These are phyloP conservation scores for Hyphopichia khmerensis DNA, from an alignment of 1,139 yeast genomes.

Conservation along the genomic window DNA sequence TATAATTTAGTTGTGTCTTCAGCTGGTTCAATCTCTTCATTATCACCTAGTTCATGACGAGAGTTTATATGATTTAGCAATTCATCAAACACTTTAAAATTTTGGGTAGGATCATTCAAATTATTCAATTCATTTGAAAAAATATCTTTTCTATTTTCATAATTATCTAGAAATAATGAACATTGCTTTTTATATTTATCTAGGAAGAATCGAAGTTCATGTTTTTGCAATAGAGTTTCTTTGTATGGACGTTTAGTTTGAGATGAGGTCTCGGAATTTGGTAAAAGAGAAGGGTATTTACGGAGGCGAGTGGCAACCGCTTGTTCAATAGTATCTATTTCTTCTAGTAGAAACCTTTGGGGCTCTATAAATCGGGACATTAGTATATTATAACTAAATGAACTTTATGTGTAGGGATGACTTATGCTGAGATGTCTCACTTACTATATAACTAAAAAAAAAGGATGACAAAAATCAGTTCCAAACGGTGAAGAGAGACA, in stretches of 20 bases:
- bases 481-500: neutral
- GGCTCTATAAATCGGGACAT: slow-evolving; percentile 37
- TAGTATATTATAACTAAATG: neutral
- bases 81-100: slow-evolving; percentile 45
- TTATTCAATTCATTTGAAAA: slow-evolving; percentile 20
- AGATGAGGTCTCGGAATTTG: slow-evolving; percentile 6
- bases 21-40: slow-evolving; percentile 9
- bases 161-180: slow-evolving; percentile 9
- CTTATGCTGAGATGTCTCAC: too few species aligned
- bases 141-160: slow-evolving; percentile 13
- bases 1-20: slow-evolving; percentile 36
- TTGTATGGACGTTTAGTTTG: slow-evolving; percentile 33
- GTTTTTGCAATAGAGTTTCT: slow-evolving; percentile 60
- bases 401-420: too few species aligned
- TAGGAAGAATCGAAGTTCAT: slow-evolving; percentile 60
- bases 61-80: slow-evolving; percentile 32
- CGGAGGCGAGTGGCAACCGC: slow-evolving; percentile 31
- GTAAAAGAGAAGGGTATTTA: slow-evolving; percentile 26
- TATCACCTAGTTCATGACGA: slow-evolving; percentile 1
- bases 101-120: slow-evolving; percentile 24
- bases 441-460: too few species aligned
- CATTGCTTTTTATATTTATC: slow-evolving; percentile 45
- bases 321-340: slow-evolving; percentile 33
- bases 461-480: neutral
- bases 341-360: slow-evolving; percentile 37